Percentiles rank a stretch among this genome's conserved stretches.
Conservation (phyloP, 345 rosid genomes). For the Bruguiera gymnorhiza region DNA sequence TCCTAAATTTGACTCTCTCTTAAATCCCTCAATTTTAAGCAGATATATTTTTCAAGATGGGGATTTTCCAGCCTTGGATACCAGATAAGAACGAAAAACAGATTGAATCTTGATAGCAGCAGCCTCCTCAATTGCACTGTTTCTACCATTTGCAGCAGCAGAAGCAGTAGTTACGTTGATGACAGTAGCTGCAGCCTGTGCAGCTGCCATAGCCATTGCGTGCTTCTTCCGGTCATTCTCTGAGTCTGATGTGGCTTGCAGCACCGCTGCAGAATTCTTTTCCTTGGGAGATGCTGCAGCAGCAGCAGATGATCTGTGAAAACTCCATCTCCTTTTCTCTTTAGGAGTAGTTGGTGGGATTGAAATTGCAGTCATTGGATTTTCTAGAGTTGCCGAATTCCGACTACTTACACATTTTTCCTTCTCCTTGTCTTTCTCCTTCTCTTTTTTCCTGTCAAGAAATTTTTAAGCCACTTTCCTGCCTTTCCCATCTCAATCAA, state of each 20-base stretch:
- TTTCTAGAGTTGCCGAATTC: constrained; percentile 27
- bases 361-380: constrained; percentile 43
- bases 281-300: constrained; percentile 37
- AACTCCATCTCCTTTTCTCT: constrained; percentile 89
- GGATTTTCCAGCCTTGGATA: constrained; percentile 20
- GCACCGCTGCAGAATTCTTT: constrained; percentile 19
- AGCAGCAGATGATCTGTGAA: constrained; percentile 72
- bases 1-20: neutral
- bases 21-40: neutral
- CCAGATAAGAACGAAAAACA: constrained; percentile 80
- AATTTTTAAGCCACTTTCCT: constrained; percentile 69
- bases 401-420: constrained; percentile 18
- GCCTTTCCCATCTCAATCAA: constrained; percentile 68
- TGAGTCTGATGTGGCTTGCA: constrained; percentile 12
- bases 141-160: constrained; percentile 25
- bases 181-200: constrained; percentile 49
- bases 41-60: neutral
- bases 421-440: constrained; percentile 32
- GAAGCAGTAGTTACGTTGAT: constrained; percentile 39
- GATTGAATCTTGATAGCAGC: constrained; percentile 78
- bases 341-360: constrained; percentile 54
- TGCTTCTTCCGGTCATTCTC: constrained; percentile 49
- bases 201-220: constrained; percentile 49
- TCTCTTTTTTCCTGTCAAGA: constrained; percentile 74
- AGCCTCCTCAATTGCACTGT: constrained; percentile 44